Conservation (phyloP, 148 eudicot genomes). For the Cornus florida region DNA sequence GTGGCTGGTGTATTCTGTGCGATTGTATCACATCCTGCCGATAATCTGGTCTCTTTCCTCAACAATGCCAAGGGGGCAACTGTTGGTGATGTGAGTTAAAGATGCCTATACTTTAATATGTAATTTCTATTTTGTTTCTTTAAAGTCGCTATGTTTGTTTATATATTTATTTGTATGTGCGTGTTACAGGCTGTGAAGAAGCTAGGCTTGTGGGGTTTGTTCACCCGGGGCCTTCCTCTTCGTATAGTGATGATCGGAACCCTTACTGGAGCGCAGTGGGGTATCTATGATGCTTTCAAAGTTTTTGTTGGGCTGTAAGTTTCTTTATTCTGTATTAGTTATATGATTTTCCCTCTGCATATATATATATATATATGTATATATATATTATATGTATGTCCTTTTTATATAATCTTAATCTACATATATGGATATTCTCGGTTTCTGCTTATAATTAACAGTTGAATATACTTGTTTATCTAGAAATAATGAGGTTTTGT, state of each 20-base stretch:
- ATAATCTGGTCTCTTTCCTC: slow-evolving; percentile 41
- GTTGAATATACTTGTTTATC: not conserved
- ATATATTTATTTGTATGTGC: not conserved
- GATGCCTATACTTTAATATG: not conserved
- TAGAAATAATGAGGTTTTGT: not conserved
- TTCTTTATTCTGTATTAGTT: not conserved
- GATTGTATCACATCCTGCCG: slow-evolving; percentile 37
- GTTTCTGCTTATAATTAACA: not conserved
- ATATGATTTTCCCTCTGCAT: not conserved
- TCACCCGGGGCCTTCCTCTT: slow-evolving; percentile 31
- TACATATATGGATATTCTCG: too few relatives aligned
- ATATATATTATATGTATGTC: too few relatives aligned
- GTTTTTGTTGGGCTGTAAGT: slow-evolving; percentile 31
- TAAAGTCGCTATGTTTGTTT: not conserved
- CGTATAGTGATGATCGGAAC: slow-evolving; percentile 33
- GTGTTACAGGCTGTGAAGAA: slow-evolving; percentile 29
- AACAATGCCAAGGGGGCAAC: slow-evolving; percentile 44
- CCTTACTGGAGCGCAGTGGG: slow-evolving; percentile 32
- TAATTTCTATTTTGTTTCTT: not conserved
- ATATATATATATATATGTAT: not conserved
- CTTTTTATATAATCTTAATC: not conserved
- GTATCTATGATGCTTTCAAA: slow-evolving; percentile 29
- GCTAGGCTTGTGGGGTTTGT: slow-evolving; percentile 28
- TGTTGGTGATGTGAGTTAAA: slow-evolving; percentile 26
- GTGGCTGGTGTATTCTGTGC: slow-evolving; percentile 36